These are phyloP conservation scores for Bidens hawaiensis DNA, from an alignment of 140 eudicot genomes.

Conservation along the genomic window DNA sequence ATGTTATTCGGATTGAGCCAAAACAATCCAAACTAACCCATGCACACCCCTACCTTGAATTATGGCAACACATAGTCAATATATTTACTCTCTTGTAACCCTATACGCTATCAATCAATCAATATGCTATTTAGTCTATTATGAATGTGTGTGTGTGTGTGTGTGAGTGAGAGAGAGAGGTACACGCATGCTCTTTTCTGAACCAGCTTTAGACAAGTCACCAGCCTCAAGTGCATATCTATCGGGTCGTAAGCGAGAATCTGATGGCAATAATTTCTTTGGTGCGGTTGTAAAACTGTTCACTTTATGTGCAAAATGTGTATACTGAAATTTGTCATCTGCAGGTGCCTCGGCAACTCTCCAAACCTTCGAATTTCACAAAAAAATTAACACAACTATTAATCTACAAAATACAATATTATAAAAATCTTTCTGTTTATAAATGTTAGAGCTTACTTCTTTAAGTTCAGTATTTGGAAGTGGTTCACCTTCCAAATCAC, in stretches of 20 bases:
- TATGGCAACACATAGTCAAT: too few species aligned
- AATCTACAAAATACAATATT: not conserved
- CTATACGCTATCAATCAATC: not conserved
- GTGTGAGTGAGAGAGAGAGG: conserved; percentile 11
- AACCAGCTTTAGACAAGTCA: conserved; percentile 81
- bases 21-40: too few species aligned
- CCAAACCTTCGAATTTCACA: conserved; percentile 62
- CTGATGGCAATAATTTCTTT: conserved; percentile 80
- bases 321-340: conserved; percentile 86
- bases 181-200: conserved; percentile 85
- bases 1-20: too few species aligned
- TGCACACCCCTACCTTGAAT: too few species aligned
- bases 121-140: not conserved
- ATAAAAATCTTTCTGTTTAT: not conserved
- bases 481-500: conserved; percentile 97
- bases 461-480: conserved; percentile 77
- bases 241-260: conserved; percentile 93
- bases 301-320: conserved; percentile 88
- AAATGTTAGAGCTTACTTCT: conserved; percentile 46
- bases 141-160: not conserved
- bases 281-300: conserved; percentile 97
- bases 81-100: too few species aligned
- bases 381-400: not conserved
- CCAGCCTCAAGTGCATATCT: conserved; percentile 95
- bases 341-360: conserved; percentile 63